These are phyloP conservation scores for Picochlorum costavermella DNA, from an alignment of 139 green algal genomes.

Conservation along the genomic window DNA sequence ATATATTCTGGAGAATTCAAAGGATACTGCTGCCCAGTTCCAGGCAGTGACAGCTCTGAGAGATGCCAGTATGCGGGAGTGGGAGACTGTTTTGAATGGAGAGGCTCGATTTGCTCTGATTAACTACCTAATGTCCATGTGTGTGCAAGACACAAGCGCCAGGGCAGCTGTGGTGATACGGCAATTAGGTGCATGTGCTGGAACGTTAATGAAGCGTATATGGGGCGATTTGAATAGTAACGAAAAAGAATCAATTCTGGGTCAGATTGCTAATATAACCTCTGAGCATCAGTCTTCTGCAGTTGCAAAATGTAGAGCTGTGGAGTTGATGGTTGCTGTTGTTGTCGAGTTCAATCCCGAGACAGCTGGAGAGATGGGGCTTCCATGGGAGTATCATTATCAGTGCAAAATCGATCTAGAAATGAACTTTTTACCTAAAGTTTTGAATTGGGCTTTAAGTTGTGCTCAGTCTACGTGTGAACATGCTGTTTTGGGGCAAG, in stretches of 20 bases:
- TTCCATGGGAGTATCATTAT: slow-evolving; percentile 76
- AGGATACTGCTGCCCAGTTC: slow-evolving; percentile 8
- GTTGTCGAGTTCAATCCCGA: slow-evolving; percentile 69
- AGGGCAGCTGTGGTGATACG: background rate
- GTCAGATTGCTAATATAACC: background rate
- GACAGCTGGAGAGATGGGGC: slow-evolving; percentile 56
- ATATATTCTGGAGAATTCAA: slow-evolving; percentile 6
- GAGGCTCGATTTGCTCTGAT: background rate
- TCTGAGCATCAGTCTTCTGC: background rate
- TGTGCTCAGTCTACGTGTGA: slow-evolving; percentile 21
- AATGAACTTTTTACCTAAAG: slow-evolving; percentile 45
- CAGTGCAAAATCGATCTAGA: slow-evolving; percentile 53
- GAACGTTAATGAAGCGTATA: slow-evolving; percentile 4
- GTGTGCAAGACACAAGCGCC: background rate
- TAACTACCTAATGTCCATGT: background rate
- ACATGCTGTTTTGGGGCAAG: slow-evolving; percentile 22
- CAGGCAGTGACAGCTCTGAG: slow-evolving; percentile 14
- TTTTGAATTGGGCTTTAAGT: slow-evolving; percentile 52
- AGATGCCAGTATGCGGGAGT: slow-evolving; percentile 10
- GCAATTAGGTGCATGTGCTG: background rate
- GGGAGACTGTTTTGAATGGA: background rate
- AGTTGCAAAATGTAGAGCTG: background rate
- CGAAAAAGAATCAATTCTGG: background rate
- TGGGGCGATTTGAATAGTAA: slow-evolving; percentile 3
- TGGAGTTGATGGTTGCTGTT: slow-evolving; percentile 45